Evolutionary conservation across 352 stramenopile genomes (phyloP), one percentile per base, ranked within the genome.

Genomic region (Phytopythium helicoides): DNA sequence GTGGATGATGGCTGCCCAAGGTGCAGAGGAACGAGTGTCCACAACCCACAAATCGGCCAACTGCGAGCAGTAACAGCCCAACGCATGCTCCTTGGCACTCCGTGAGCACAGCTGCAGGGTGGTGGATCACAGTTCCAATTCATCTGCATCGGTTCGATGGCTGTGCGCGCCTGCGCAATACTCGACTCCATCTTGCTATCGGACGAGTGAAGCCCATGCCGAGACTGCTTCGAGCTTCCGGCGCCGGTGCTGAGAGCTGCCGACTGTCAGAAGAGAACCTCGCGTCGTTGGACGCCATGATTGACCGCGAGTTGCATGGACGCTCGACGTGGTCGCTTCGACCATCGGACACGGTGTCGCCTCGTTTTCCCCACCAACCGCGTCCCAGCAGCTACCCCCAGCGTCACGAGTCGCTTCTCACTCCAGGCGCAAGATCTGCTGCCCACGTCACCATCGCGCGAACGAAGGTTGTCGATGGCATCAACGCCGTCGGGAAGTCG

Each of bases 281-380:
- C 18, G 8, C 6, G 22, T 19, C 10, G 6, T 25, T 47, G 40
- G 40, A 47, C 40, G 40, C 16, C 2, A 14, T 47, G 21, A 21
- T 47, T 25, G 40, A 47, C 21, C 40, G 40, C 40, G 40, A 47
- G 40, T 11, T 34, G 3, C 40, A 25, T 25, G 40, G 40, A 22
- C 39, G 26, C 39, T 12, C 39, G 8, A 8, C 39, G 3, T 47
- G 40, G 40, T 14, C 22, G 18, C 40, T 47, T 18, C 40, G 40
- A 19, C 40, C 31, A 12, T 21, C 21, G 12, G n/a, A 22, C 4
- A 18, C 40, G 40, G 18, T 25, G 21, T 33, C 40, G 16, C 21
- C 40, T 7, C 40, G 18, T 25, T 21, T 1, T 16, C 22, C 28
- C 10, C 21, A 16, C 22, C 18, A 26, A 22, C 6, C 12, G 5